These are phyloP conservation scores for Mortierella sp. DNA, from an alignment of 371 early-diverging fungal species.

Conservation along the genomic window DNA sequence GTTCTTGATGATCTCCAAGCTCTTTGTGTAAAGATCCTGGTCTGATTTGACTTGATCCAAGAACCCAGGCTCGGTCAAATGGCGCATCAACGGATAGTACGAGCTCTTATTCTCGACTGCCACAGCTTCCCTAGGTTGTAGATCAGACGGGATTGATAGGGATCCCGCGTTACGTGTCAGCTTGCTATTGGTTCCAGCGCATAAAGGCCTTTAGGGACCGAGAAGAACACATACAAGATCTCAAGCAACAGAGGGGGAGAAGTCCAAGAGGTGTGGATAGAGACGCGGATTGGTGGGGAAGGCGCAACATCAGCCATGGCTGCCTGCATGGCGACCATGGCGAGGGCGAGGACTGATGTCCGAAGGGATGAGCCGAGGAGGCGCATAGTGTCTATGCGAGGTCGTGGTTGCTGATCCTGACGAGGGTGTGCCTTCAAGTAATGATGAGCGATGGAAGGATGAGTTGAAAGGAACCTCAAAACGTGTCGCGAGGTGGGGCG, in stretches of 20 bases:
- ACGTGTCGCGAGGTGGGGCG: neutral
- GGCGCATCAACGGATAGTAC: conserved; percentile 67
- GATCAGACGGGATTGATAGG: no score
- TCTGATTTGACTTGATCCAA: conserved; percentile 39
- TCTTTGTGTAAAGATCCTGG: conserved; percentile 59
- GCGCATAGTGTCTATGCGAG: conserved; percentile 15
- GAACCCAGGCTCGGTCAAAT: conserved; percentile 52
- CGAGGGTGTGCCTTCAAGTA: neutral
- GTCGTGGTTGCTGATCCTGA: neutral
- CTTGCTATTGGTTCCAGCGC: no score
- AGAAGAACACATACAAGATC: conserved; percentile 62
- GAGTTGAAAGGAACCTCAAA: neutral
- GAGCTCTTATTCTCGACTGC: conserved; percentile 68
- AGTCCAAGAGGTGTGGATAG: conserved; percentile 67
- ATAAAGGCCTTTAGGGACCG: neutral
- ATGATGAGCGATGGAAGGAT: neutral
- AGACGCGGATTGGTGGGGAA: conserved; percentile 65
- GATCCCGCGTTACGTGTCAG: no score
- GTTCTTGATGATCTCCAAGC: conserved; percentile 54
- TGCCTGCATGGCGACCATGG: conserved; percentile 40
- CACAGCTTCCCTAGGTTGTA: conserved; percentile 66
- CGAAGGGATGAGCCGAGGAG: conserved; percentile 23
- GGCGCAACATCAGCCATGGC: conserved; percentile 22
- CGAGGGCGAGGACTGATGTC: conserved; percentile 41
- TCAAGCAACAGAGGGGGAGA: conserved; percentile 68